Conservation (phyloP, 139 green algal species). For the Asterochloris sp. region DNA sequence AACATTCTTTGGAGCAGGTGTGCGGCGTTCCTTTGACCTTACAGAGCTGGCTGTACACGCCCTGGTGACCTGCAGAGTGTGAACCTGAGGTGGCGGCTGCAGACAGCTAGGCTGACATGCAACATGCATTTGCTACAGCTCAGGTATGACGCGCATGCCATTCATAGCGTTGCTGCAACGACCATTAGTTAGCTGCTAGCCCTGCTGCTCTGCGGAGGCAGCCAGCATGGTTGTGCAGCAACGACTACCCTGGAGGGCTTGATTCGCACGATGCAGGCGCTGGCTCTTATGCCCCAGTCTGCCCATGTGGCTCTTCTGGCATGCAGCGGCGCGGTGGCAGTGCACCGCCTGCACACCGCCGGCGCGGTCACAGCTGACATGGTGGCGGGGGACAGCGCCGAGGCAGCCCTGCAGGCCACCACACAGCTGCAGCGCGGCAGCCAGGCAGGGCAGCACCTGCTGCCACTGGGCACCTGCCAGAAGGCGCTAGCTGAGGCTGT, state of each 20-base stretch:
- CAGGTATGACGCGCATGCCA: too few relatives aligned
- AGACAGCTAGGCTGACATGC: too few relatives aligned
- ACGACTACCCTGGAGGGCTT: neutral
- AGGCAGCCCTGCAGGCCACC: neutral
- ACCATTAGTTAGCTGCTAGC: too few relatives aligned
- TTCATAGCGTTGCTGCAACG: too few relatives aligned
- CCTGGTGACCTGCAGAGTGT: too few relatives aligned
- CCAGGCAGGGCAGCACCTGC: neutral
- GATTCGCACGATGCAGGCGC: conserved; percentile 2
- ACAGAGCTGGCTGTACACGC: too few relatives aligned
- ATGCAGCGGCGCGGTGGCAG: conserved; percentile 16
- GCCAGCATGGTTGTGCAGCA: too few relatives aligned
- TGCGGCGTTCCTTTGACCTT: too few relatives aligned
- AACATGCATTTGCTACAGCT: too few relatives aligned
- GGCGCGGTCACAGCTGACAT: conserved; percentile 8
- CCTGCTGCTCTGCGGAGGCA: too few relatives aligned
- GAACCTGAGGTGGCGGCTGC: too few relatives aligned
- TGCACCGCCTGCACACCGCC: conserved; percentile 4
- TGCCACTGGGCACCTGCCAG: conserved; percentile 12
- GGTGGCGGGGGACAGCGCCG: neutral
- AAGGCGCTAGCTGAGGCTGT: neutral
- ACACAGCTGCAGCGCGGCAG: neutral
- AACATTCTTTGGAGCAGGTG: too few relatives aligned
- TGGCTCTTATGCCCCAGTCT: neutral
- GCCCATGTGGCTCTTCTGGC: conserved; percentile 19